Conservation (phyloP, 306 rosid species). For the Bauhinia variegata region DNA sequence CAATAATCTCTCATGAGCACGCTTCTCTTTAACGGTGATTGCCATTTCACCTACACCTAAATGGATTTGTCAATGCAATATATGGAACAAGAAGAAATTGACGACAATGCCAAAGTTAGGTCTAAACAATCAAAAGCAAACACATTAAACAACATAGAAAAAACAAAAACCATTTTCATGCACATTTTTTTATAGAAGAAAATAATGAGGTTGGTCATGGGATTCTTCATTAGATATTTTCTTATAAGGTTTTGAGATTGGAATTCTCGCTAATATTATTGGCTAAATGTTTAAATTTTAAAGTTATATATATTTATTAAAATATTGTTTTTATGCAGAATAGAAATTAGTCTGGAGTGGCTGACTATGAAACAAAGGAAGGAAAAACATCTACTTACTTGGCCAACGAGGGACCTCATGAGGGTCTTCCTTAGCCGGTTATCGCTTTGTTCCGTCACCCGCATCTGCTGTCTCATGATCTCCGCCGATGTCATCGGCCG, state of each 20-base stretch:
- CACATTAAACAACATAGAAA: not conserved
- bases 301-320: too few species aligned
- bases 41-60: too few species aligned
- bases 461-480: slow-evolving; percentile 98
- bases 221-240: too few species aligned
- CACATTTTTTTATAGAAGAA: too few species aligned
- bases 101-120: not conserved
- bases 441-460: slow-evolving; percentile 85
- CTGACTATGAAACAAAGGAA: too few species aligned
- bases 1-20: not conserved
- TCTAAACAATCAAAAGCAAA: not conserved
- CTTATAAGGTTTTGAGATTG: too few species aligned
- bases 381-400: slow-evolving; percentile 52
- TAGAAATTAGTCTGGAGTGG: too few species aligned
- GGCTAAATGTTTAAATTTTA: too few species aligned
- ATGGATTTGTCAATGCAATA: not conserved
- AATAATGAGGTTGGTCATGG: too few species aligned
- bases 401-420: slow-evolving; percentile 90
- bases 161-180: not conserved
- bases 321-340: too few species aligned
- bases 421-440: slow-evolving; percentile 78
- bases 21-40: too few species aligned
- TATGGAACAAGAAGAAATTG: not conserved
- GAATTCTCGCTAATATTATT: too few species aligned
- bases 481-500: slow-evolving; percentile 98